These are phyloP conservation scores for Aegilops bicornis DNA, from an alignment of 176 grass and related monocot genomes.

Conservation along the genomic window DNA sequence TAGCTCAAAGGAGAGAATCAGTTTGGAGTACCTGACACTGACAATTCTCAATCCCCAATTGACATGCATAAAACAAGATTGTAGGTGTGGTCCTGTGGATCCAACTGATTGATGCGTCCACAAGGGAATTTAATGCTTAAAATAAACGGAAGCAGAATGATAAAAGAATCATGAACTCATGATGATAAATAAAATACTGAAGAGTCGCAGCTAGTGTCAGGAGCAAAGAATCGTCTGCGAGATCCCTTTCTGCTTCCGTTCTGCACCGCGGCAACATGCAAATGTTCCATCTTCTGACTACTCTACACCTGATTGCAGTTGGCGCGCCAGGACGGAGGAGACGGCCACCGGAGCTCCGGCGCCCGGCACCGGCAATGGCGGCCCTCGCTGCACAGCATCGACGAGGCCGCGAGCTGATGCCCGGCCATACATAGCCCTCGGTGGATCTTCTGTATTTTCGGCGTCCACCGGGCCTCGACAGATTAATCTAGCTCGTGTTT, in stretches of 20 bases:
- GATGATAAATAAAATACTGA: neutral
- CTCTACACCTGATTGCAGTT: conserved; percentile 52
- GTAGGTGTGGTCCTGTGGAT: neutral
- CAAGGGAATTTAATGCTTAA: conserved; percentile 6
- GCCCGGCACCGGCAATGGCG: conserved; percentile 64
- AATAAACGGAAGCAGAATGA: conserved; percentile 5
- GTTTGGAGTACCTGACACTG: neutral
- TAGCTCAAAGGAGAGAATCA: neutral
- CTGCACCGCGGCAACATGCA: conserved; percentile 26
- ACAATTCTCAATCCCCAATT: neutral
- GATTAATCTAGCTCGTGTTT: conserved; percentile 1
- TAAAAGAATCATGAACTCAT: neutral
- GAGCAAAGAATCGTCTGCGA: conserved; percentile 28
- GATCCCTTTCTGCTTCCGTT: neutral
- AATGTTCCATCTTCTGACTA: conserved; percentile 40
- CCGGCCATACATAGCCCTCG: neutral
- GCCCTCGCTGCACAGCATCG: conserved; percentile 83
- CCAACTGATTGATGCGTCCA: conserved; percentile 16
- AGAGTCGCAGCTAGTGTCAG: conserved; percentile 31
- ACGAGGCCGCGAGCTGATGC: conserved; percentile 56
- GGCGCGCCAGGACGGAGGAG: conserved; percentile 42
- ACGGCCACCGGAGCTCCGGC: conserved; percentile 42
- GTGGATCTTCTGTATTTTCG: conserved; percentile 51
- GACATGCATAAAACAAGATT: neutral
- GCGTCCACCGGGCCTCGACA: conserved; percentile 18